phyloP scores from a whole-genome alignment of 192 early-diverging fungal species.

The Lunasporangiospora selenospora region DNA sequence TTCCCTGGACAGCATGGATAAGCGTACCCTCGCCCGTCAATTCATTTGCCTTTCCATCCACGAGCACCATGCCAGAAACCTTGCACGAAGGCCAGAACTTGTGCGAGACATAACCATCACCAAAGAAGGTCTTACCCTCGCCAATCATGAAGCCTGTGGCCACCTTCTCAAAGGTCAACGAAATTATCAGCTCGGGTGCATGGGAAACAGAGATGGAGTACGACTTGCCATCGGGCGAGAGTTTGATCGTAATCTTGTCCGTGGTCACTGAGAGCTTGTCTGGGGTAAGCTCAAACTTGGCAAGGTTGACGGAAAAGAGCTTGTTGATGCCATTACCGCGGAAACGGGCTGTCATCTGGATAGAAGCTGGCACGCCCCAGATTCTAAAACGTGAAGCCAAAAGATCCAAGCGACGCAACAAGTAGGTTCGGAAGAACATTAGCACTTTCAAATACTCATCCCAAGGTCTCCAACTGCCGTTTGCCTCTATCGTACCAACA shows the following conservation, averaged over 20 bases:
- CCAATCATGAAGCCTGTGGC: constrained; percentile 84
- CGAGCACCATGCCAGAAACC: constrained; percentile 74
- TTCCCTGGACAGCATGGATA: constrained; percentile 85
- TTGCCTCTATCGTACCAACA: no score
- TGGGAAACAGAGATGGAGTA: constrained; percentile 63
- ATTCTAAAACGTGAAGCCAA: constrained; percentile 16
- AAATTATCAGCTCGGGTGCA: constrained; percentile 68
- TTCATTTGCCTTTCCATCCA: constrained; percentile 72
- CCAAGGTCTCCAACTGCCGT: no score
- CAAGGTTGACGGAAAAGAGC: constrained; percentile 75
- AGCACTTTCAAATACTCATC: no score
- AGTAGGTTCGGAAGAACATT: no score
- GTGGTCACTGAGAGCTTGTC: constrained; percentile 80
- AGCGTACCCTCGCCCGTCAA: constrained; percentile 77
- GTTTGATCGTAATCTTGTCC: constrained; percentile 74
- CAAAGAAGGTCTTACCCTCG: constrained; percentile 81
- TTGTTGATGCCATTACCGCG: constrained; percentile 77
- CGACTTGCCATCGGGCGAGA: constrained; percentile 50
- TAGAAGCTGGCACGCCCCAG: constrained; percentile 61
- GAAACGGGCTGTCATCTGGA: constrained; percentile 79
- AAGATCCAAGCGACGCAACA: no score
- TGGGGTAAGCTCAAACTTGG: constrained; percentile 72
- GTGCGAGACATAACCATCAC: constrained; percentile 72
- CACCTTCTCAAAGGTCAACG: constrained; percentile 70
- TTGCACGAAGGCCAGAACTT: constrained; percentile 85